Percentiles rank a stretch among this genome's conserved stretches.
phyloP scores from a whole-genome alignment of 2,329 filamentous ascomycete species.

The Aspergillus ustus region DNA sequence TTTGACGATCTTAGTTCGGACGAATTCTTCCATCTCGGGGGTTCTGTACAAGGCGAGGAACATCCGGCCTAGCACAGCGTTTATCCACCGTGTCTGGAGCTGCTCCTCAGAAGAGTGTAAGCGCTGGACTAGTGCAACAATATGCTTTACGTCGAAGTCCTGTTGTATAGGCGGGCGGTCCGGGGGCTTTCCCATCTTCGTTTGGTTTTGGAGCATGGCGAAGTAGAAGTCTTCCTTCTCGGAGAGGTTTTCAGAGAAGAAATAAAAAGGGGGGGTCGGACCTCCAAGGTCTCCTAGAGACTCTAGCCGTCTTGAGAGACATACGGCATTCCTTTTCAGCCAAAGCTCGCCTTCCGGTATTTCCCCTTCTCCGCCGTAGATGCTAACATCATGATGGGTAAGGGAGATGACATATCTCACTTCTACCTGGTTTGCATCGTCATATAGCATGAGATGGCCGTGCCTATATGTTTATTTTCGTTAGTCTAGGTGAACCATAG shows the following conservation, averaged over 20 bases:
- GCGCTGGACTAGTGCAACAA: constrained; percentile 86
- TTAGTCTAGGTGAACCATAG: constrained; percentile 21
- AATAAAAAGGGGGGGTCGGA: constrained; percentile 80
- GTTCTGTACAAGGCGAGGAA: constrained; percentile 91
- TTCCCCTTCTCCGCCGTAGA: constrained; percentile 77
- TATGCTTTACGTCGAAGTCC: constrained; percentile 80
- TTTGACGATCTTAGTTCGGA: constrained; percentile 87
- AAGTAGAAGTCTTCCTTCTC: constrained; percentile 99
- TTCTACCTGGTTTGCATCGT: constrained; percentile 92
- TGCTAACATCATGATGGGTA: constrained; percentile 77
- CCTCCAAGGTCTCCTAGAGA: constrained; percentile 58
- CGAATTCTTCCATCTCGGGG: constrained; percentile 74
- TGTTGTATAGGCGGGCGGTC: constrained; percentile 69
- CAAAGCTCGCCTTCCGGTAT: constrained; percentile 93
- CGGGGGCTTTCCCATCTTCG: constrained; percentile 64
- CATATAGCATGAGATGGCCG: constrained; percentile 95
- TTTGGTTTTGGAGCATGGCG: constrained; percentile 82
- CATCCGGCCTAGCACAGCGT: constrained; percentile 84
- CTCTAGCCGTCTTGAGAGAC: constrained; percentile 69
- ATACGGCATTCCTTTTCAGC: constrained; percentile 91
- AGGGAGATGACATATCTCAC: constrained; percentile 95
- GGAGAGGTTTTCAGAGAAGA: constrained; percentile 94
- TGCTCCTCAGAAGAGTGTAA: constrained; percentile 92
- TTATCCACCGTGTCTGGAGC: constrained; percentile 88
- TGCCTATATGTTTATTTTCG: constrained; percentile 60